These are phyloP conservation scores for Aspergillus campestris DNA, from an alignment of 495 filamentous ascomycete genomes.

Conservation along the genomic window DNA sequence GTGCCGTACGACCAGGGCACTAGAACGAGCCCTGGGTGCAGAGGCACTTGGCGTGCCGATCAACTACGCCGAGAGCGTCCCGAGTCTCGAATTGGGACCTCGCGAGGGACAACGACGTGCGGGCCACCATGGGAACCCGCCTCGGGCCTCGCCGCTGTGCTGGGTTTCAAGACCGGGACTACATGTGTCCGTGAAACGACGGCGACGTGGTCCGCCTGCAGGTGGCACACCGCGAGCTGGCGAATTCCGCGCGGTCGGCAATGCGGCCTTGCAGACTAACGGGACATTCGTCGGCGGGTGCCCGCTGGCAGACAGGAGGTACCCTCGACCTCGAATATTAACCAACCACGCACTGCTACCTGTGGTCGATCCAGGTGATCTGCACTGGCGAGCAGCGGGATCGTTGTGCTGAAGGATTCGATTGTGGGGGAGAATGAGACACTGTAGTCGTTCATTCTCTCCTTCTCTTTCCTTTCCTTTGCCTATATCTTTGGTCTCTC, in stretches of 20 bases:
- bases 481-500: neutral
- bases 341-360: conserved; percentile 40
- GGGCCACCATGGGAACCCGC: conserved; percentile 39
- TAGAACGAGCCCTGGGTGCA: conserved; percentile 56
- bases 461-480: neutral
- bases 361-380: conserved; percentile 24
- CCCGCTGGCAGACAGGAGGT: conserved; percentile 55
- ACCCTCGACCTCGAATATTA: conserved; percentile 47
- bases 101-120: conserved; percentile 37
- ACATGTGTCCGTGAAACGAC: conserved; percentile 46
- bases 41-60: conserved; percentile 54
- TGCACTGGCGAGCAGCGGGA: conserved; percentile 44
- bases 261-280: conserved; percentile 39
- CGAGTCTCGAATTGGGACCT: conserved; percentile 46
- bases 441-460: no score
- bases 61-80: conserved; percentile 53
- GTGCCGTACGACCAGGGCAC: conserved; percentile 53
- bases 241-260: conserved; percentile 42
- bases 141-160: conserved; percentile 44
- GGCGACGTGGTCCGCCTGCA: conserved; percentile 35
- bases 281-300: conserved; percentile 40
- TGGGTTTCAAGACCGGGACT: conserved; percentile 49
- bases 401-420: conserved; percentile 42
- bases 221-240: conserved; percentile 33
- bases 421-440: conserved; percentile 41